Evolutionary conservation across 768 basidiomycete genomes (phyloP).

Genomic region (Antrodiella citrinella): DNA sequence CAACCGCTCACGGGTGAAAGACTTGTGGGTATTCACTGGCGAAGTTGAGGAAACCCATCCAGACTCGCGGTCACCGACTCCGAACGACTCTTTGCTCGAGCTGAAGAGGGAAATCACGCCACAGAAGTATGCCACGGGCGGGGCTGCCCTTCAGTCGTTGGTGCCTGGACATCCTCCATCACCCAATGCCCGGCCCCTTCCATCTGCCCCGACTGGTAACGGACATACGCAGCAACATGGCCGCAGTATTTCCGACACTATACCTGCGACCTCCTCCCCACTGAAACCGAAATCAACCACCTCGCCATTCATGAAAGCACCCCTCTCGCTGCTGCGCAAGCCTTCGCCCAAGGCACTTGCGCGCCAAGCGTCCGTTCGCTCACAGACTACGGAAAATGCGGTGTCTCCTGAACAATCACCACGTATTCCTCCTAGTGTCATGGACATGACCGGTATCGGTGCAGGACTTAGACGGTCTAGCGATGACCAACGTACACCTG

Average conservation of each 20-base stretch:
- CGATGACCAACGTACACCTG: slow-evolving; percentile 12
- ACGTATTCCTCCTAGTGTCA: slow-evolving; percentile 37
- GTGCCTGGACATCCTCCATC: too few relatives aligned
- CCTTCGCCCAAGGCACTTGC: slow-evolving; percentile 50
- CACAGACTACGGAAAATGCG: slow-evolving; percentile 12
- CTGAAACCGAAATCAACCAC: too few relatives aligned
- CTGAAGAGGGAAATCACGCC: slow-evolving; percentile 16
- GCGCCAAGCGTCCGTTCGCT: slow-evolving; percentile 5
- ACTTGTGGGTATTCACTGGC: slow-evolving; percentile 72
- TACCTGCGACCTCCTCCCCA: slow-evolving; percentile 12
- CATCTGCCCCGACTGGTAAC: too few relatives aligned
- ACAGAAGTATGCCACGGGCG: slow-evolving; percentile 1
- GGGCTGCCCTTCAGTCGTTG: too few relatives aligned
- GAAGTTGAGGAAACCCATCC: slow-evolving; percentile 26
- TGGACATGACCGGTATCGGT: slow-evolving; percentile 68
- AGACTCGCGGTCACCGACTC: slow-evolving; percentile 28
- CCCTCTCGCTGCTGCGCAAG: slow-evolving; percentile 40
- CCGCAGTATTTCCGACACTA: slow-evolving; percentile 6
- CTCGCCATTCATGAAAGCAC: slow-evolving; percentile 22
- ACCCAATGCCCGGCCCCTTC: too few relatives aligned
- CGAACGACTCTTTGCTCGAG: slow-evolving; percentile 28
- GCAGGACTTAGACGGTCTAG: slow-evolving; percentile 18
- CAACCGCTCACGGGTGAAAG: slow-evolving; percentile 65
- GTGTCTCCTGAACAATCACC: slow-evolving; percentile 1
- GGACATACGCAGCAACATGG: slow-evolving; percentile 4